These are phyloP conservation scores for Macrolepiota fuliginosa DNA, from an alignment of 768 basidiomycete genomes.

Conservation along the genomic window DNA sequence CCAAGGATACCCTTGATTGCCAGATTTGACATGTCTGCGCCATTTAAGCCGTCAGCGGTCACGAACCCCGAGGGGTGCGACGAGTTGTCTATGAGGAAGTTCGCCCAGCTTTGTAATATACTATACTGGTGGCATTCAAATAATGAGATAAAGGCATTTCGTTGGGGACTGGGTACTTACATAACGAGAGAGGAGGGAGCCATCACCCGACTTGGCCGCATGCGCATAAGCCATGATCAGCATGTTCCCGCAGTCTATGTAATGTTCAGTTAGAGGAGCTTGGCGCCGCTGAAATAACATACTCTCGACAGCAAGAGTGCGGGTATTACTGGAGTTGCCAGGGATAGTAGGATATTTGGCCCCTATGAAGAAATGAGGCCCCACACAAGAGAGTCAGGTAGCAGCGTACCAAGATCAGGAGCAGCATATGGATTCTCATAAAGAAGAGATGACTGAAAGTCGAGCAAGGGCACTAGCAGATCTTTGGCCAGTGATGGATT, in stretches of 20 bases:
- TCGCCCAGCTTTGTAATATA: slow-evolving; percentile 49
- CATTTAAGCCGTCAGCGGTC: slow-evolving; percentile 15
- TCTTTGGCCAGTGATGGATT: slow-evolving; percentile 38
- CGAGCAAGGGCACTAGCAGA: slow-evolving; percentile 46
- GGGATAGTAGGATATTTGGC: slow-evolving; percentile 14
- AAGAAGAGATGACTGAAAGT: slow-evolving; percentile 35
- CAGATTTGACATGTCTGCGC: slow-evolving; percentile 48
- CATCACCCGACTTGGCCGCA: slow-evolving; percentile 26
- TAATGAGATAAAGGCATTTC: slow-evolving; percentile 38
- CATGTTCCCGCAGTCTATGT: slow-evolving; percentile 57
- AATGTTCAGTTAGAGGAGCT: background rate
- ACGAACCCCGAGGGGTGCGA: slow-evolving; percentile 36
- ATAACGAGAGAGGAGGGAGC: slow-evolving; percentile 30
- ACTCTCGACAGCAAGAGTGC: slow-evolving; percentile 23
- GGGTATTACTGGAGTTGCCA: slow-evolving; percentile 16
- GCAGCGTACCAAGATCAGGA: slow-evolving; percentile 29
- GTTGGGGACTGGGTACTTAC: slow-evolving; percentile 45
- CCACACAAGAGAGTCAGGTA: background rate
- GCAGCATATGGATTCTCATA: slow-evolving; percentile 24
- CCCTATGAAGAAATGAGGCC: background rate
- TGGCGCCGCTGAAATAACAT: background rate
- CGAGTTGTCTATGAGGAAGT: slow-evolving; percentile 39
- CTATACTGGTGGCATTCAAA: slow-evolving; percentile 27
- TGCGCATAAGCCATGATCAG: slow-evolving; percentile 52
- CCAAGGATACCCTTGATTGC: slow-evolving; percentile 60